These are phyloP conservation scores for Peronospora farinosa DNA, from an alignment of 352 stramenopile species.

Conservation along the genomic window DNA sequence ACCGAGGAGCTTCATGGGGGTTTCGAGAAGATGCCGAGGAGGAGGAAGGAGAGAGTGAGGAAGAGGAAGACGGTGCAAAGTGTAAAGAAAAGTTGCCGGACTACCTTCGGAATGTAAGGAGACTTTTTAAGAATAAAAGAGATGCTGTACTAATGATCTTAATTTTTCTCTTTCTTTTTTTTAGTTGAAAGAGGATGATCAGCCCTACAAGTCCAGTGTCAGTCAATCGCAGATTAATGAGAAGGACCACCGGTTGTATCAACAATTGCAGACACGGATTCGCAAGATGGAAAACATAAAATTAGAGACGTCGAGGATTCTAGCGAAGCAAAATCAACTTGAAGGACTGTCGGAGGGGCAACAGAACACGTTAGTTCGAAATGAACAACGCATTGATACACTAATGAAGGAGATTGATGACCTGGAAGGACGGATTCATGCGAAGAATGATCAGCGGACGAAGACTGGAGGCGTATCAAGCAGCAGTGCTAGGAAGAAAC, in stretches of 20 bases:
- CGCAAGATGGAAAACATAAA: constrained; percentile 80
- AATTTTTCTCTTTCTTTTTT: constrained; percentile 9
- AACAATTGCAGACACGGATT: constrained; percentile 74
- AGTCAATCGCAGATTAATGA: constrained; percentile 38
- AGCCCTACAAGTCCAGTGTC: constrained; percentile 51
- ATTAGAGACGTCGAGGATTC: constrained; percentile 53
- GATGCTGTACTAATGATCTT: background rate
- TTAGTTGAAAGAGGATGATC: constrained; percentile 46
- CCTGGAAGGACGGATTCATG: constrained; percentile 50
- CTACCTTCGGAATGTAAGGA: constrained; percentile 61
- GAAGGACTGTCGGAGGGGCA: constrained; percentile 59
- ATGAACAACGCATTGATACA: constrained; percentile 51
- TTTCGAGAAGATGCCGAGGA: constrained; percentile 79
- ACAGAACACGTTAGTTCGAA: constrained; percentile 47
- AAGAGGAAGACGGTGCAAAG: constrained; percentile 16
- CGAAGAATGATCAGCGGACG: constrained; percentile 43
- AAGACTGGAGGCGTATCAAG: constrained; percentile 19
- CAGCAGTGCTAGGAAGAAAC: constrained; percentile 8
- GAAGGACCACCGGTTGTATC: constrained; percentile 74
- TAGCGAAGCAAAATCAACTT: constrained; percentile 65
- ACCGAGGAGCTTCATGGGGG: constrained; percentile 59
- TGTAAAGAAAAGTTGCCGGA: constrained; percentile 45
- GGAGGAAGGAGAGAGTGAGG: constrained; percentile 28
- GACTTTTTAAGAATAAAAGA: background rate
- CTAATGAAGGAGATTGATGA: constrained; percentile 61